Evolutionary conservation across 2,329 filamentous ascomycete genomes (phyloP).

Genomic region (Penicillium sp.): DNA sequence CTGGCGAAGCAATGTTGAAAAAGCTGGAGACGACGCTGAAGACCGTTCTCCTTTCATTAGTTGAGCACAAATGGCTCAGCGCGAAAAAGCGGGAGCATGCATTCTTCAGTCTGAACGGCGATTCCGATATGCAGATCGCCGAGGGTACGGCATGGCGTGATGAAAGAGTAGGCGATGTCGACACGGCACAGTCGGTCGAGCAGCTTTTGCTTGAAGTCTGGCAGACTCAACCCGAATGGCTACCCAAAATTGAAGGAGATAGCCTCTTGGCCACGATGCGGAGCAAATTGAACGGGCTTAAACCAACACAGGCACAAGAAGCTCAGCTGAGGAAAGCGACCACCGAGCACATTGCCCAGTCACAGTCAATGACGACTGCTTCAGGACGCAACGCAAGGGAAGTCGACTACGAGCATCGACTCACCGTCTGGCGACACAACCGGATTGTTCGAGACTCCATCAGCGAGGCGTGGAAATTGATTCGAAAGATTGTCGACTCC

Average conservation of each 20-base stretch:
- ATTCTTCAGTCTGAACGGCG: neutral
- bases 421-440: neutral
- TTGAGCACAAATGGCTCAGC: neutral
- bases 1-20: neutral
- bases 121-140: neutral
- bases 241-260: neutral
- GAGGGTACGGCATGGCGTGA: no score
- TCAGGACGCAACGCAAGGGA: neutral
- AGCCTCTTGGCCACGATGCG: neutral
- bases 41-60: neutral
- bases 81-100: neutral
- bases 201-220: neutral
- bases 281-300: neutral
- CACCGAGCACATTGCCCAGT: neutral
- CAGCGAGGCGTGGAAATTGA: slow-evolving; percentile 13
- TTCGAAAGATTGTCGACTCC: slow-evolving; percentile 18
- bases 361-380: neutral
- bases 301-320: neutral
- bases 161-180: neutral
- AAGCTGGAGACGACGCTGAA: neutral
- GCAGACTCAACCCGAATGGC: neutral
- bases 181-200: neutral
- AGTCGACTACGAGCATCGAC: neutral
- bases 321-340: neutral
- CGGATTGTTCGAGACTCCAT: slow-evolving; percentile 1